Evolutionary conservation across 805 yeast species (phyloP).

Genomic region (Saccharomycopsis javanensis): DNA sequence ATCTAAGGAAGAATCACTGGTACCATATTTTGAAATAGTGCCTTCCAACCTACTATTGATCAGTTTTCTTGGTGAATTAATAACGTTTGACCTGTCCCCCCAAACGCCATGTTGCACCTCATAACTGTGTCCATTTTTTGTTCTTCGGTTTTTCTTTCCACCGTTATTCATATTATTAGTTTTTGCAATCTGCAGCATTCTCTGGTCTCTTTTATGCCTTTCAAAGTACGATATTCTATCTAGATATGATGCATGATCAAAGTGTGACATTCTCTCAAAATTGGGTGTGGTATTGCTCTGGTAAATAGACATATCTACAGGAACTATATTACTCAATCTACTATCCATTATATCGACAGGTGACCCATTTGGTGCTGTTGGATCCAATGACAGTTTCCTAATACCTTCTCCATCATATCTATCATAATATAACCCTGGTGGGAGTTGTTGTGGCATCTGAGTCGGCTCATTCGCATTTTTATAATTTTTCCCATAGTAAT

Average conservation of each 20-base stretch:
- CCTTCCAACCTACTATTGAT: neutral
- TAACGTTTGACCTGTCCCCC: neutral
- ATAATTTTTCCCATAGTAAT: neutral
- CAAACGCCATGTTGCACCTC: neutral
- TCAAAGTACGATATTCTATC: neutral
- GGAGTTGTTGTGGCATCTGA: neutral
- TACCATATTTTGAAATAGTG: neutral
- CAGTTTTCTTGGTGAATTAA: neutral
- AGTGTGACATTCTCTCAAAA: slow-evolving; percentile 1
- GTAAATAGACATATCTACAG: neutral
- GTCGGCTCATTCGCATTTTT: neutral
- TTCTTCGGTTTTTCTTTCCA: neutral
- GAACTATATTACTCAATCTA: neutral
- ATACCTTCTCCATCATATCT: neutral
- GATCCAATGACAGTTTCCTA: neutral
- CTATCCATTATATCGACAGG: neutral
- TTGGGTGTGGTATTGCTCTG: neutral
- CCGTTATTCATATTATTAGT: neutral
- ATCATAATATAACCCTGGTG: neutral
- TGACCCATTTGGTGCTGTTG: neutral
- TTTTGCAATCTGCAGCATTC: neutral
- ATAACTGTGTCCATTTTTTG: neutral
- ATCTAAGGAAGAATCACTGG: neutral
- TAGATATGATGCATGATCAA: neutral
- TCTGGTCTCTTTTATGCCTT: neutral